Evolutionary conservation across 2,329 filamentous ascomycete genomes (phyloP), one percentile per base, ranked within the genome.

Genomic region (Tympanopsis confertula): DNA sequence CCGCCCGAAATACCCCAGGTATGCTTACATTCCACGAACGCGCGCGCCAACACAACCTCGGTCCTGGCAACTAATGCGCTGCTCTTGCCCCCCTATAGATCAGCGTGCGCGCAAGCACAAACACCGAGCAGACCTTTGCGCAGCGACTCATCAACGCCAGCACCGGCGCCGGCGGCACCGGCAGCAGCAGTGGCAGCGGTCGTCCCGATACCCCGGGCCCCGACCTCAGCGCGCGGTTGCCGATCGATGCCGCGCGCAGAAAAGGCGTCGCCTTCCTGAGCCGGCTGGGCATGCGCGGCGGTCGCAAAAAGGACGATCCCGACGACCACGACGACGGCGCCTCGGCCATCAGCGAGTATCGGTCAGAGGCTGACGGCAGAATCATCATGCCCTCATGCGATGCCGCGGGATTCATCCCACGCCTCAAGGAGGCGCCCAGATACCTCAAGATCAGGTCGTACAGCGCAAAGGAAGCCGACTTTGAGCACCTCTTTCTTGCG

Each of bases 231-330:
- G 3, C 14, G 18, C 13, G 13, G 26, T 22, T 30, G 18, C 39
- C 40, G 36, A 39, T 36, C 38, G 35, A 43, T 38, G 13, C 22
- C 39, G 41, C 22, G 13, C 49, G 51, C 50, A 94, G 83, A 58
- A 95, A 94, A 63, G 82, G 84, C 19, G 76, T 82, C 14, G 94
- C 87, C 13, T 94, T 98, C 54, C 73, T 98, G 19, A 93, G 86
- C 57, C 83, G 87, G 39, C 70, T 81, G 39, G 70, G 68, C 49
- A 78, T 96, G 57, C 83, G 85, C 50, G 75, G 78, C 24, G 71
- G 73, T 43, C 71, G 69, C 42, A 87, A 86, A 63, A 93, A 82
- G 59, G 86, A 83, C 53, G 74, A 76, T 42, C 63, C 70, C 19
- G 69, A 72, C 40, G 66, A 68, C 30, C 22, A 26, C 22, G 66